Conservation (phyloP, 2,329 filamentous ascomycete genomes). For the Aspergillus novofumigatus region DNA sequence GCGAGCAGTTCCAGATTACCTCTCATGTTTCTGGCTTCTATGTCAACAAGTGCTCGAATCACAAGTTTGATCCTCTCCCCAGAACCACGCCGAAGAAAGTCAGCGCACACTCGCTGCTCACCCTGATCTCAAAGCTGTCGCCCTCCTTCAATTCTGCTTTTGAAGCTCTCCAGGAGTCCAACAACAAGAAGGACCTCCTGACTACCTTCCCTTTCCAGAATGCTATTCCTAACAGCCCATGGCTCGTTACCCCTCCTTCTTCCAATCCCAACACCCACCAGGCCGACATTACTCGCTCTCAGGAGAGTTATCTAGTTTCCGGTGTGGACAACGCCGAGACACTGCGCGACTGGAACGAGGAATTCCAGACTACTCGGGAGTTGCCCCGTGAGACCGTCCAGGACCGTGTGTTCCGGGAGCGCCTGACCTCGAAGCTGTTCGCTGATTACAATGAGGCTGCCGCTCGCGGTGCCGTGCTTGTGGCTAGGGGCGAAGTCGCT, state of each 20-base stretch:
- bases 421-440: slow-evolving; percentile 90
- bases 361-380: slow-evolving; percentile 95
- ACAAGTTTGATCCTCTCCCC: slow-evolving; percentile 89
- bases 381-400: slow-evolving; percentile 90
- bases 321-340: slow-evolving; percentile 94
- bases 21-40: slow-evolving; percentile 92
- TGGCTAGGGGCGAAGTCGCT: slow-evolving; percentile 86
- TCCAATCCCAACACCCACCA: slow-evolving; percentile 67
- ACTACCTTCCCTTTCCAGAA: slow-evolving; percentile 96
- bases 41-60: slow-evolving; percentile 92
- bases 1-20: slow-evolving; percentile 91
- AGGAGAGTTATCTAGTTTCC: slow-evolving; percentile 85
- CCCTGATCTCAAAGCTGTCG: slow-evolving; percentile 72
- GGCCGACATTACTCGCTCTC: slow-evolving; percentile 79
- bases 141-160: slow-evolving; percentile 77
- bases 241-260: slow-evolving; percentile 69
- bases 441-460: slow-evolving; percentile 97
- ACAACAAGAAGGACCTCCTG: slow-evolving; percentile 79
- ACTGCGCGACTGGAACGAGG: slow-evolving; percentile 96
- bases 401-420: slow-evolving; percentile 92
- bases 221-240: slow-evolving; percentile 84
- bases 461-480: slow-evolving; percentile 82
- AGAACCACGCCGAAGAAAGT: slow-evolving; percentile 72
- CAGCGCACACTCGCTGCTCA: slow-evolving; percentile 80
- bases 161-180: slow-evolving; percentile 73